A percentile compares a stretch with the other conserved stretches of the same genome.
Evolutionary conservation across 169 alveolate species (phyloP).

Genomic region (Cryptosporidium canis): DNA sequence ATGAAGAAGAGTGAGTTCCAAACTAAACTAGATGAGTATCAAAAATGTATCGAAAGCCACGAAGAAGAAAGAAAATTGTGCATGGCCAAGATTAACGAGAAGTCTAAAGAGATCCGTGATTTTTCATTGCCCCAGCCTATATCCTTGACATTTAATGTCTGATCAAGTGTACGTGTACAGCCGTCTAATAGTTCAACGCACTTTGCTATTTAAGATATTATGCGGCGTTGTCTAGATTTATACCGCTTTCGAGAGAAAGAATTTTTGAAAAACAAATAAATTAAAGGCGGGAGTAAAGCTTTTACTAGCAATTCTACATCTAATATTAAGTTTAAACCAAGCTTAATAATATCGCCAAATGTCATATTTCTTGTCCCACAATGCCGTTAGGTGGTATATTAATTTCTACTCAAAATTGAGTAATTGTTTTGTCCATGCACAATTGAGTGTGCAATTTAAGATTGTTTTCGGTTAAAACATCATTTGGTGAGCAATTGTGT

Average conservation of each 20-base stretch:
- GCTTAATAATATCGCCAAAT: too few relatives aligned
- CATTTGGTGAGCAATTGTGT: too few relatives aligned
- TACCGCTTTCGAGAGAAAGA: slow-evolving; percentile 20
- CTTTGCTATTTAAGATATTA: background rate
- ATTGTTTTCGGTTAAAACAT: too few relatives aligned
- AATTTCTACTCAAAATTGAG: too few relatives aligned
- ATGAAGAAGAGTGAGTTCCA: slow-evolving; percentile 69
- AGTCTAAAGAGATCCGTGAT: slow-evolving; percentile 62
- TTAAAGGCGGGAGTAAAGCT: background rate
- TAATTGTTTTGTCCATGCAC: too few relatives aligned
- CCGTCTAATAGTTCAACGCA: background rate
- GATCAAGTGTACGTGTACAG: background rate
- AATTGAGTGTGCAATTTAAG: too few relatives aligned
- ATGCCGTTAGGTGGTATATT: too few relatives aligned
- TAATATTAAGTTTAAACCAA: background rate
- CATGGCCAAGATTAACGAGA: slow-evolving; percentile 62
- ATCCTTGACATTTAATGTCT: slow-evolving; percentile 11
- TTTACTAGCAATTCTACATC: too few relatives aligned
- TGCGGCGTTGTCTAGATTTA: background rate
- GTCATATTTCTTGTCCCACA: too few relatives aligned
- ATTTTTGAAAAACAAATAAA: background rate
- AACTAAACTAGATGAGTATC: slow-evolving; percentile 53
- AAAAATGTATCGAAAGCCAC: slow-evolving; percentile 33
- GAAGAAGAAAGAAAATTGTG: slow-evolving; percentile 60
- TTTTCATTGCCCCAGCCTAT: slow-evolving; percentile 1